These are phyloP conservation scores for Aspergillus piperis DNA, from an alignment of 2,329 filamentous ascomycete species.

Conservation along the genomic window DNA sequence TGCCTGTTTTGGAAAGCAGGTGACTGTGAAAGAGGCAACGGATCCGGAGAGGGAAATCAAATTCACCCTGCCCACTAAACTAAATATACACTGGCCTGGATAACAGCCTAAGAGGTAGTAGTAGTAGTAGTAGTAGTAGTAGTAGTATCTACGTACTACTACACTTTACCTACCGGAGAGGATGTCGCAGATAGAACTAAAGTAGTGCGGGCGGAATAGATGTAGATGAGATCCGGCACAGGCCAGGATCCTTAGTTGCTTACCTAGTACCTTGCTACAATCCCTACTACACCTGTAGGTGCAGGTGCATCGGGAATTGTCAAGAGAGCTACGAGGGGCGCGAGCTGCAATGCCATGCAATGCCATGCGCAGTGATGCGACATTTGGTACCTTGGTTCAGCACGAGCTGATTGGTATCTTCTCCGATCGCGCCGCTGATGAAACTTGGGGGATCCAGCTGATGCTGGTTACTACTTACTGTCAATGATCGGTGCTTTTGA, in stretches of 20 bases:
- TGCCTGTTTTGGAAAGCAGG: conserved; percentile 12
- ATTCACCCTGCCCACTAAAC: neutral
- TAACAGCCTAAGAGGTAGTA: neutral
- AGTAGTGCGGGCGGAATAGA: neutral
- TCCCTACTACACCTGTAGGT: neutral
- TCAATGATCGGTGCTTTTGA: neutral
- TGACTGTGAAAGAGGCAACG: conserved; percentile 6
- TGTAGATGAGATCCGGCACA: conserved; percentile 1
- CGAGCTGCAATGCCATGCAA: conserved; percentile 5
- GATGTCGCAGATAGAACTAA: neutral
- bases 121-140: neutral
- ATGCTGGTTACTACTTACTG: no score
- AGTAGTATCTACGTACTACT: neutral
- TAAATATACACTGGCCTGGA: no score
- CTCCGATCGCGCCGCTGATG: neutral
- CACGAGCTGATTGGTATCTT: neutral
- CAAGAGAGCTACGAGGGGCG: neutral
- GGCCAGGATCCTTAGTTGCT: neutral
- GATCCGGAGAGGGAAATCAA: neutral
- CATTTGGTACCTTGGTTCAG: neutral
- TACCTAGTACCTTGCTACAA: neutral
- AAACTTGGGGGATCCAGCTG: neutral
- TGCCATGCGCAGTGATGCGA: conserved; percentile 7
- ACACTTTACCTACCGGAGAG: neutral
- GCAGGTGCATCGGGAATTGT: neutral